Percentiles rank a stretch among this genome's conserved stretches.
Conservation (phyloP, 176 grass and related monocot species). For the Ensete glaucum region DNA sequence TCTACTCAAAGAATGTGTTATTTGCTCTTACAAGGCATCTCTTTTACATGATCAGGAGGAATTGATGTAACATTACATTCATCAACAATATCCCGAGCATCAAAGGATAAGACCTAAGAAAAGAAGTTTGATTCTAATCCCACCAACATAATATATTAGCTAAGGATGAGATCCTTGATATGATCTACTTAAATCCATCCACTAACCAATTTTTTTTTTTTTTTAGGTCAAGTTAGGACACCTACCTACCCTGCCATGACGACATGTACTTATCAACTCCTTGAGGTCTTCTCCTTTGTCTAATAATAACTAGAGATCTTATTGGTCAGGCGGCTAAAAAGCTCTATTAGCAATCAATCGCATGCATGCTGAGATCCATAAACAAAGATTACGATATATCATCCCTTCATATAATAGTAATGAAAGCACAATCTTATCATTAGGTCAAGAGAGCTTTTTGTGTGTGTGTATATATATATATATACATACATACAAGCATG, state of each 20-base stretch:
- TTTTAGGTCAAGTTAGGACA: background rate
- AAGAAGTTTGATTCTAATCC: no score
- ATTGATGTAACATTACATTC: no score
- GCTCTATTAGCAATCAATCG: background rate
- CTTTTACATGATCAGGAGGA: no score
- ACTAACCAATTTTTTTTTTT: background rate
- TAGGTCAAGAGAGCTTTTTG: background rate
- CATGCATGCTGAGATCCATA: no score
- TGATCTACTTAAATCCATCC: background rate
- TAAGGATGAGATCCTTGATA: background rate
- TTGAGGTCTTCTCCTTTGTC: background rate
- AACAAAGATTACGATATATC: background rate
- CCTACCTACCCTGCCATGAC: background rate
- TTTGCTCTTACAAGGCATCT: no score
- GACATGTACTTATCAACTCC: background rate
- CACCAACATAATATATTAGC: background rate
- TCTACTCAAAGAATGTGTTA: no score
- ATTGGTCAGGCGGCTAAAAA: background rate
- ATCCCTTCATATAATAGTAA: background rate
- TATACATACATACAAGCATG: background rate
- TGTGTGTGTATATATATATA: background rate
- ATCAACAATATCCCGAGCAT: background rate
- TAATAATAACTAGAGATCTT: background rate
- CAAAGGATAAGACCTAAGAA: background rate
- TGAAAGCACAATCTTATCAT: background rate